These are phyloP conservation scores for Galerina marginata DNA, from an alignment of 768 basidiomycete genomes.

Conservation along the genomic window DNA sequence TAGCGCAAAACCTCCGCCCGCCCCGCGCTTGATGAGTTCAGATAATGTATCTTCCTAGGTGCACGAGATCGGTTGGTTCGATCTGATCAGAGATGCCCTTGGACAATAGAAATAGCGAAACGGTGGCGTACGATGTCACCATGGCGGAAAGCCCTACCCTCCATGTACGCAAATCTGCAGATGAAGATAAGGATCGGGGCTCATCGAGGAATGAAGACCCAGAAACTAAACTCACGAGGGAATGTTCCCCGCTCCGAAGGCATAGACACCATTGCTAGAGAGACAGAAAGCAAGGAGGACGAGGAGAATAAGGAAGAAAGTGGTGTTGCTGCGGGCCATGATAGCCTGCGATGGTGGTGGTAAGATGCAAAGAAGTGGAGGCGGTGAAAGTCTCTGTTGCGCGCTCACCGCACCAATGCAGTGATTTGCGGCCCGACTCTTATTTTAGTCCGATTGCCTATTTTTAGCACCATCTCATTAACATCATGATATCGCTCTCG, in stretches of 20 bases:
- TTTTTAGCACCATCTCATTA: too few species aligned
- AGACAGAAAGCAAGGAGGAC: conserved; percentile 62
- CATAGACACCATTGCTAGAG: conserved; percentile 62
- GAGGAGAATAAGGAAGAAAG: conserved; percentile 50
- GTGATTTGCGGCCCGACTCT: too few species aligned
- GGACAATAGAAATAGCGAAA: not conserved
- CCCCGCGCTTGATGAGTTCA: conserved; percentile 61
- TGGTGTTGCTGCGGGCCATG: conserved; percentile 40
- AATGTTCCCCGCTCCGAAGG: conserved; percentile 88
- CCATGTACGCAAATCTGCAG: conserved; percentile 79
- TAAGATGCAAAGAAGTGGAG: conserved; percentile 8
- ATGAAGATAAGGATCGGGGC: conserved; percentile 16
- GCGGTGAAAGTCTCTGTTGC: conserved; percentile 3
- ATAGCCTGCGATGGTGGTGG: conserved; percentile 27
- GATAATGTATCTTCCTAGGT: conserved; percentile 70
- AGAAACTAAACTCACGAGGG: conserved; percentile 56
- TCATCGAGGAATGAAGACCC: conserved; percentile 16
- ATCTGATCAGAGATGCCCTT: not conserved
- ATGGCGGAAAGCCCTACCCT: conserved; percentile 85
- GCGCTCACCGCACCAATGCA: too few species aligned
- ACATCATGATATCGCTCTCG: too few species aligned
- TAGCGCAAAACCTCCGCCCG: conserved; percentile 62
- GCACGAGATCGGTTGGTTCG: conserved; percentile 16
- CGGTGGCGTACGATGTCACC: conserved; percentile 76
- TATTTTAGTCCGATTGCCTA: too few species aligned